A percentile compares a stretch with the other conserved stretches of the same genome.
phyloP scores from a whole-genome alignment of 2,329 filamentous ascomycete genomes.

The Colletotrichum tabaci region DNA sequence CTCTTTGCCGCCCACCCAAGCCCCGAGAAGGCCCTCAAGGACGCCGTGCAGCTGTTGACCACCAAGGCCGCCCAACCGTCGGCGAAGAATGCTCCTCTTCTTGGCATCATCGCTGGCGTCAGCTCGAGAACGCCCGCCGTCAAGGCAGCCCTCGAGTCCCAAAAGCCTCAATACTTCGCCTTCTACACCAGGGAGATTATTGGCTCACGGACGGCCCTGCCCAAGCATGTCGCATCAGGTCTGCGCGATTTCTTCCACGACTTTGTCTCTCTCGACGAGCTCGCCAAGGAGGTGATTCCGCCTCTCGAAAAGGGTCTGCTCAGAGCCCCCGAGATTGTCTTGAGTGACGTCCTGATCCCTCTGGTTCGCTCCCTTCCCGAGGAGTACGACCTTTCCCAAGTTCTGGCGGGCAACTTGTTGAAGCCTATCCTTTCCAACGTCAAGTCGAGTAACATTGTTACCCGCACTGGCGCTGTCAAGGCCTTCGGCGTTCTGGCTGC shows the following conservation, averaged over 20 bases:
- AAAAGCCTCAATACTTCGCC: slow-evolving; percentile 81
- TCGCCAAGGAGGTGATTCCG: slow-evolving; percentile 83
- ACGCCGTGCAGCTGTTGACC: slow-evolving; percentile 77
- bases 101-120: slow-evolving; percentile 91
- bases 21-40: slow-evolving; percentile 72
- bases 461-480: slow-evolving; percentile 81
- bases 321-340: slow-evolving; percentile 89
- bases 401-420: slow-evolving; percentile 79
- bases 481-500: slow-evolving; percentile 81
- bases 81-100: slow-evolving; percentile 80
- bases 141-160: slow-evolving; percentile 73
- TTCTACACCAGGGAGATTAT: slow-evolving; percentile 91
- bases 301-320: slow-evolving; percentile 90
- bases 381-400: slow-evolving; percentile 82
- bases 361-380: slow-evolving; percentile 79
- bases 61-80: slow-evolving; percentile 75
- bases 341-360: slow-evolving; percentile 83
- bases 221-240: slow-evolving; percentile 79
- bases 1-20: slow-evolving; percentile 74
- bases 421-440: slow-evolving; percentile 92
- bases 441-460: slow-evolving; percentile 87
- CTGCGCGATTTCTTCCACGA: slow-evolving; percentile 86
- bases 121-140: slow-evolving; percentile 79
- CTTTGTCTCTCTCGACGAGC: slow-evolving; percentile 81
- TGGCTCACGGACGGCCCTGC: slow-evolving; percentile 80